Conservation (phyloP, 163 green algal species). For the Volvox carteri region DNA sequence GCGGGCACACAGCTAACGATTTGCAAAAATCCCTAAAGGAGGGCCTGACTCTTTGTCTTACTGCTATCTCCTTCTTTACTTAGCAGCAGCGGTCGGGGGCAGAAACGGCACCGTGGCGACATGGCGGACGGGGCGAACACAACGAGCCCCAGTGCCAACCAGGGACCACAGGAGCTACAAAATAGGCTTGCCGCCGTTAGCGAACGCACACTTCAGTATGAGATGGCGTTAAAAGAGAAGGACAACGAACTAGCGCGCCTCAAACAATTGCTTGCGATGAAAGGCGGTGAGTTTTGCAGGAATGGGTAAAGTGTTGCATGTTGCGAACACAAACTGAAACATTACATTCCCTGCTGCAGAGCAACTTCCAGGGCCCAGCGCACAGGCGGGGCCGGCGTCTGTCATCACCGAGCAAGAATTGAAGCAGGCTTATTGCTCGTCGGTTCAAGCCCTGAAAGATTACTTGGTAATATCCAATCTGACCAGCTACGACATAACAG, state of each 20-base stretch:
- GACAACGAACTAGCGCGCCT: conserved; percentile 32
- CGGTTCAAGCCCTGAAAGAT: conserved; percentile 64
- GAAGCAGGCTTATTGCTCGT: conserved; percentile 67
- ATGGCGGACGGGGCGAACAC: conserved; percentile 28
- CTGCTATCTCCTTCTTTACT: background rate
- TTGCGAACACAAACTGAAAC: background rate
- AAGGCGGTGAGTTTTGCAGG: conserved; percentile 18
- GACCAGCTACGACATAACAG: conserved; percentile 60
- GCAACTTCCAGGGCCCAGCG: conserved; percentile 14
- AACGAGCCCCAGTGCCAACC: conserved; percentile 24
- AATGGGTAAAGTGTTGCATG: background rate
- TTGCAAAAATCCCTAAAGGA: too few relatives aligned
- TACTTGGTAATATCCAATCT: conserved; percentile 59
- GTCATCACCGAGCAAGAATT: conserved; percentile 61
- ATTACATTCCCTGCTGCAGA: background rate
- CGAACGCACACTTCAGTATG: conserved; percentile 24
- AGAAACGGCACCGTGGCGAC: conserved; percentile 15
- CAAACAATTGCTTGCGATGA: conserved; percentile 26
- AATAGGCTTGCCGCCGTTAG: conserved; percentile 15
- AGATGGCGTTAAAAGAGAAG: conserved; percentile 54
- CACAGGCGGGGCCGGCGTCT: background rate
- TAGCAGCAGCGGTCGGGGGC: conserved; percentile 46
- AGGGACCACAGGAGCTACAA: conserved; percentile 40
- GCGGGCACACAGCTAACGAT: background rate
- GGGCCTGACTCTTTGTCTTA: too few relatives aligned